These are phyloP conservation scores for Saccharomycopsis fibuligera DNA, from an alignment of 805 yeast genomes.

Conservation along the genomic window DNA sequence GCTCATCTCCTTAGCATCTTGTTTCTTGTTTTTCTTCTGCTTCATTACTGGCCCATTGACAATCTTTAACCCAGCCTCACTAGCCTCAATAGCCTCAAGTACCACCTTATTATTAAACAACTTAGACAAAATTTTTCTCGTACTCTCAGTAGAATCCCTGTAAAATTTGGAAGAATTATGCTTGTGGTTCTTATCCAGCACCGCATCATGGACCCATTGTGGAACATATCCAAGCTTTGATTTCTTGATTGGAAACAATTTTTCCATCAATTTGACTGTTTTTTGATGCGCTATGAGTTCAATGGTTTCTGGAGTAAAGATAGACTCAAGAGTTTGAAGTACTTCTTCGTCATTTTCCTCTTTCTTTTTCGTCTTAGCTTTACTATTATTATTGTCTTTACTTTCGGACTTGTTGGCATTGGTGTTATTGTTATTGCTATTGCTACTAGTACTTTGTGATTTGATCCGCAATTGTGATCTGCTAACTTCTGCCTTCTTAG, in stretches of 20 bases:
- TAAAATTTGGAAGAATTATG: constrained; percentile 44
- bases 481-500: constrained; percentile 21
- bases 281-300: constrained; percentile 19
- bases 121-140: constrained; percentile 42
- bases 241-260: constrained; percentile 31
- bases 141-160: constrained; percentile 27
- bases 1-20: constrained; percentile 20
- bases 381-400: constrained; percentile 1
- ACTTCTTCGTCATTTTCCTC: not conserved
- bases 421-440: not conserved
- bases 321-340: not conserved
- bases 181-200: constrained; percentile 28
- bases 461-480: too few relatives aligned
- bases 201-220: constrained; percentile 27
- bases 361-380: constrained; percentile 12
- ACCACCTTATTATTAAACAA: constrained; percentile 39
- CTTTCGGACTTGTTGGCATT: not conserved
- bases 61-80: constrained; percentile 36
- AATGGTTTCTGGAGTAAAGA: constrained; percentile 10
- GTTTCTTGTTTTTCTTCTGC: constrained; percentile 26
- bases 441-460: too few relatives aligned
- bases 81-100: constrained; percentile 27
- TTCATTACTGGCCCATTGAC: constrained; percentile 38
- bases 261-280: constrained; percentile 20
- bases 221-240: constrained; percentile 27